phyloP scores from a whole-genome alignment of 352 stramenopile genomes.

The Phytopythium aichiense region DNA sequence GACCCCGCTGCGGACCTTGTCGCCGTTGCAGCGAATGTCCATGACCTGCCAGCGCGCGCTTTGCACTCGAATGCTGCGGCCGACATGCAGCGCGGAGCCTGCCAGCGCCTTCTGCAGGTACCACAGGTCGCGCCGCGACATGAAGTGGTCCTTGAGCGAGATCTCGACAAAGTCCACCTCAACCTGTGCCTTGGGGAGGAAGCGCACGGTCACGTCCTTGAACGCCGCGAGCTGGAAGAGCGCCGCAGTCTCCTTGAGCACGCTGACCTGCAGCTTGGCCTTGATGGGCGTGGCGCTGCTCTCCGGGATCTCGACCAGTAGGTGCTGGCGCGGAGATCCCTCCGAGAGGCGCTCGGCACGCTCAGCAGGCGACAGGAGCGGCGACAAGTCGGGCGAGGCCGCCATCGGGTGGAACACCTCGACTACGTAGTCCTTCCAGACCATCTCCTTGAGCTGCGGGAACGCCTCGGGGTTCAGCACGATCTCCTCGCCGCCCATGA shows the following conservation, averaged over 20 bases:
- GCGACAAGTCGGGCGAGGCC: slow-evolving; percentile 7
- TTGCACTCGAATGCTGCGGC: slow-evolving; percentile 73
- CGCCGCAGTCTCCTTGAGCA: slow-evolving; percentile 76
- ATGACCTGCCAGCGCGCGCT: slow-evolving; percentile 83
- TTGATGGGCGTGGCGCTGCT: slow-evolving; percentile 61
- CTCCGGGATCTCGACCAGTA: slow-evolving; percentile 76
- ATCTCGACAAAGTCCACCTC: slow-evolving; percentile 89
- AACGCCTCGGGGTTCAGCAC: slow-evolving; percentile 81
- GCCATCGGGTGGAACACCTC: slow-evolving; percentile 67
- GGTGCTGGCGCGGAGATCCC: slow-evolving; percentile 46
- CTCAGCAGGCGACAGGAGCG: slow-evolving; percentile 22
- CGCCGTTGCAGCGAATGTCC: slow-evolving; percentile 82
- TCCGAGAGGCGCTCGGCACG: slow-evolving; percentile 17
- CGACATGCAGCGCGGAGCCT: slow-evolving; percentile 67
- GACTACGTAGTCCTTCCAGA: slow-evolving; percentile 72
- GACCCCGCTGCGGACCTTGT: slow-evolving; percentile 90
- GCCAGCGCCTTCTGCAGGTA: slow-evolving; percentile 73
- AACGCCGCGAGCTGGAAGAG: slow-evolving; percentile 71
- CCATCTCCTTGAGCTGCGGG: slow-evolving; percentile 62
- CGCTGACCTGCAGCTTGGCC: slow-evolving; percentile 76
- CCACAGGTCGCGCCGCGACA: slow-evolving; percentile 90
- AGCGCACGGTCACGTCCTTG: slow-evolving; percentile 80
- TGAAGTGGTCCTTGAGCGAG: slow-evolving; percentile 90
- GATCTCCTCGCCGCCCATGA: slow-evolving; percentile 77
- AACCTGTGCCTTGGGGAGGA: slow-evolving; percentile 72